Evolutionary conservation across 139 green algal genomes (phyloP).

Genomic region (Yamagishiella unicocca): DNA sequence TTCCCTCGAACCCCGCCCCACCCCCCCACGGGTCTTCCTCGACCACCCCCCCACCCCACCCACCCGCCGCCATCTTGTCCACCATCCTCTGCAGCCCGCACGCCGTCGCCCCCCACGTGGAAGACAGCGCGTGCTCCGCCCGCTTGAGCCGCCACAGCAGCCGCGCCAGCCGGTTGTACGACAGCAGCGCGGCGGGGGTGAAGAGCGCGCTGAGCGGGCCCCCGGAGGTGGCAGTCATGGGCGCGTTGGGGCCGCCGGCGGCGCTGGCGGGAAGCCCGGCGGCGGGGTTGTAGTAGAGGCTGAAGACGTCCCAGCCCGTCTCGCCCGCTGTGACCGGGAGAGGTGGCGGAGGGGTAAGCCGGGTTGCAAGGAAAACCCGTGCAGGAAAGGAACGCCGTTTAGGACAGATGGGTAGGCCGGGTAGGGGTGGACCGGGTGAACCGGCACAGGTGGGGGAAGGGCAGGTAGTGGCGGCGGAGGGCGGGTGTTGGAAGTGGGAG

Average conservation of each 20-base stretch:
- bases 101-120: constrained; percentile 71
- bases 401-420: no score
- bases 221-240: constrained; percentile 5
- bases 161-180: constrained; percentile 74
- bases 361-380: no score
- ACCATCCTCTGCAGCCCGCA: constrained; percentile 61
- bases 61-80: constrained; percentile 37
- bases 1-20: neutral
- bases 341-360: neutral
- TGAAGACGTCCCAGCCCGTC: constrained; percentile 95
- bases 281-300: constrained; percentile 80
- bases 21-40: neutral
- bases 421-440: no score
- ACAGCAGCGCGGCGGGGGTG: constrained; percentile 68
- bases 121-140: constrained; percentile 80
- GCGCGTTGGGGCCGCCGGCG: constrained; percentile 60
- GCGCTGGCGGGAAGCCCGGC: constrained; percentile 56
- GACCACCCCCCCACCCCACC: neutral
- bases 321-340: constrained; percentile 31
- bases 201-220: constrained; percentile 79
- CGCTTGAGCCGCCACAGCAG: constrained; percentile 94
- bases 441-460: no score
- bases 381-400: no score
- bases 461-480: no score
- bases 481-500: neutral